Evolutionary conservation across 2,329 filamentous ascomycete genomes (phyloP).

Genomic region (Fusarium sp.): DNA sequence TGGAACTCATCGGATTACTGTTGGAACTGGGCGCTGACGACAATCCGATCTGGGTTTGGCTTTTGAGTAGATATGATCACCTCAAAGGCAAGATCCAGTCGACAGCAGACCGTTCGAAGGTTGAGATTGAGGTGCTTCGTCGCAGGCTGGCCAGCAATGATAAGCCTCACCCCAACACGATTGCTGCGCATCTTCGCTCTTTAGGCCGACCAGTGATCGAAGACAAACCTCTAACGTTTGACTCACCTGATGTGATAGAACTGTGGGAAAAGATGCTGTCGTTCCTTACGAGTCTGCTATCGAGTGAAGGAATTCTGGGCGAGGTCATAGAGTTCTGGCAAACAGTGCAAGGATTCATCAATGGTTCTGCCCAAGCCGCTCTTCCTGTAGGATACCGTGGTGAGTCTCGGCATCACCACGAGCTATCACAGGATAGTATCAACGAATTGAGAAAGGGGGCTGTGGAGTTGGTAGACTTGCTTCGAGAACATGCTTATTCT

Average conservation of each 20-base stretch:
- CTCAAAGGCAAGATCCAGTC: slow-evolving; percentile 85
- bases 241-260: slow-evolving; percentile 83
- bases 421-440: slow-evolving; percentile 76
- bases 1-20: slow-evolving; percentile 88
- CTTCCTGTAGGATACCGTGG: slow-evolving; percentile 85
- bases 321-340: slow-evolving; percentile 97
- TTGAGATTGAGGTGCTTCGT: slow-evolving; percentile 92
- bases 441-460: slow-evolving; percentile 79
- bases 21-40: slow-evolving; percentile 95
- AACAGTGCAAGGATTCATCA: slow-evolving; percentile 87
- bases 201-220: slow-evolving; percentile 75
- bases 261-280: slow-evolving; percentile 90
- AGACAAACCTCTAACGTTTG: slow-evolving; percentile 72
- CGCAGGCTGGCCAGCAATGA: slow-evolving; percentile 80
- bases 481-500: slow-evolving; percentile 80
- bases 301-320: slow-evolving; percentile 81
- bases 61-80: slow-evolving; percentile 88
- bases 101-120: slow-evolving; percentile 84
- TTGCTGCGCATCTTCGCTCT: slow-evolving; percentile 81
- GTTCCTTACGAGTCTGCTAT: slow-evolving; percentile 80
- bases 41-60: slow-evolving; percentile 97
- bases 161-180: slow-evolving; percentile 73
- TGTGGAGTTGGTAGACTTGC: slow-evolving; percentile 82
- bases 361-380: slow-evolving; percentile 82
- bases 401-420: slow-evolving; percentile 83